Base-by-base conservation (phyloP, 202 grass and related monocot genomes). In the Alloteropsis angusta region DNA sequence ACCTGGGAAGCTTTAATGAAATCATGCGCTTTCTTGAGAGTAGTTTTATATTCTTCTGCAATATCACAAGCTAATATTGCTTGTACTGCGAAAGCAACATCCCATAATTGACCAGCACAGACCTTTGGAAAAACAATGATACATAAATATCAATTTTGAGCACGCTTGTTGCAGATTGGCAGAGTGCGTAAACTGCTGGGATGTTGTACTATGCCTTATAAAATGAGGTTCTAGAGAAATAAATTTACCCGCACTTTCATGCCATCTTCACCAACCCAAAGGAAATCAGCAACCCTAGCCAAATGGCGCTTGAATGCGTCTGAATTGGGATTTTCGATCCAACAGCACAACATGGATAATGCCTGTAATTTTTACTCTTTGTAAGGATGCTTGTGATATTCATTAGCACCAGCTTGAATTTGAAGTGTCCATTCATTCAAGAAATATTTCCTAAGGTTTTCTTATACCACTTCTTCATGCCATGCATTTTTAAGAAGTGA, bases 191-290 rank as follows among this genome's bases (percentile, higher is more conserved):
- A 77, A 71, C n/a, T 34, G 34, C 15, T 17, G 14, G 8, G 23
- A 76, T 71, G 10, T 76, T 26, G 47, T 30, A 7, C 59, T 35
- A 6, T 87, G 26, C 50, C 57, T 30, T 72, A 49, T 2, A 72
- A 48, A 57, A 65, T 68, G 10, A 18, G 30, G 44, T n/a, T 32
- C 2, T 61, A 22, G 23, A 88, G 32, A 60, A 43, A 37, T 45
- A 38, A 60, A 19, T 62, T 82, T 83, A 95, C 92, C 92, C 84
- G 87, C 69, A 95, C 90, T 87, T 94, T 94, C 92, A 94, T 94
- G 39, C 92, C 92, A 77, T 94, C 92, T 95, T 95, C 92, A 47
- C 86, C 86, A 54, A 94, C 50, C 88, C 92, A 94, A 47, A 94
- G 86, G 34, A 79, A 94, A 87, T 91, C 92, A 62, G 58, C 56